Evolutionary conservation across 2,329 filamentous ascomycete species (phyloP).

Genomic region (Calycina herbarum): DNA sequence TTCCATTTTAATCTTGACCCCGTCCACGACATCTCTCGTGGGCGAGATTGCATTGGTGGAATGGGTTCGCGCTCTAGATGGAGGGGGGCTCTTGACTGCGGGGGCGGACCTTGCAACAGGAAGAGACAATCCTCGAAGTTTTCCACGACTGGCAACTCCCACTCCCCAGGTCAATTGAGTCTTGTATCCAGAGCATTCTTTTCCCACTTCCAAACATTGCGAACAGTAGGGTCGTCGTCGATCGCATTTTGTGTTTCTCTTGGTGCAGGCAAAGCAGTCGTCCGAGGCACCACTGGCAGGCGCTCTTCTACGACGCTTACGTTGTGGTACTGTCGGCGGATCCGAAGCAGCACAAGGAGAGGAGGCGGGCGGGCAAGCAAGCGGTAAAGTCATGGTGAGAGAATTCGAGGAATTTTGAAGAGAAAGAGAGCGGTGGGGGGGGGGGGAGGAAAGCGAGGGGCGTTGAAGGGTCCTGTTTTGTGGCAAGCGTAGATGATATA

Average conservation of each 20-base stretch:
- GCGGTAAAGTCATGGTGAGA: conserved; percentile 36
- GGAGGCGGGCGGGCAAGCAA: conserved; percentile 35
- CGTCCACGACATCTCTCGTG: conserved; percentile 28
- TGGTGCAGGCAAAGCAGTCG: conserved; percentile 92
- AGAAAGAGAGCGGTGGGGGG: neutral
- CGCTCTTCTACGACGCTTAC: conserved; percentile 79
- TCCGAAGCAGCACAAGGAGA: conserved; percentile 28
- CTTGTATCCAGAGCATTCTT: conserved; percentile 94
- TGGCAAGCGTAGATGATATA: conserved; percentile 6
- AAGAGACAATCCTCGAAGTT: conserved; percentile 84
- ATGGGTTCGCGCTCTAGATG: conserved; percentile 31
- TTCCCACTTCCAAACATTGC: conserved; percentile 86
- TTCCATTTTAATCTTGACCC: conserved; percentile 37
- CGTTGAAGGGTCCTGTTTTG: conserved; percentile 14
- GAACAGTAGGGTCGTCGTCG: conserved; percentile 91
- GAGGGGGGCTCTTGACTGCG: conserved; percentile 40
- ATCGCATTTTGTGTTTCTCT: conserved; percentile 83
- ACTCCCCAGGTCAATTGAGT: conserved; percentile 96
- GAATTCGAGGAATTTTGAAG: conserved; percentile 2
- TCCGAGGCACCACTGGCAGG: conserved; percentile 86
- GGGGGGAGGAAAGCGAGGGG: conserved; percentile 14
- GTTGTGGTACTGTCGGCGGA: conserved; percentile 36
- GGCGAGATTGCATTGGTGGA: conserved; percentile 29
- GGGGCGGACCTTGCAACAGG: conserved; percentile 62
- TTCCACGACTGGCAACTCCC: conserved; percentile 91